These are phyloP conservation scores for Coccinonectria pachysandricola DNA, from an alignment of 2,329 filamentous ascomycete genomes.

Conservation along the genomic window DNA sequence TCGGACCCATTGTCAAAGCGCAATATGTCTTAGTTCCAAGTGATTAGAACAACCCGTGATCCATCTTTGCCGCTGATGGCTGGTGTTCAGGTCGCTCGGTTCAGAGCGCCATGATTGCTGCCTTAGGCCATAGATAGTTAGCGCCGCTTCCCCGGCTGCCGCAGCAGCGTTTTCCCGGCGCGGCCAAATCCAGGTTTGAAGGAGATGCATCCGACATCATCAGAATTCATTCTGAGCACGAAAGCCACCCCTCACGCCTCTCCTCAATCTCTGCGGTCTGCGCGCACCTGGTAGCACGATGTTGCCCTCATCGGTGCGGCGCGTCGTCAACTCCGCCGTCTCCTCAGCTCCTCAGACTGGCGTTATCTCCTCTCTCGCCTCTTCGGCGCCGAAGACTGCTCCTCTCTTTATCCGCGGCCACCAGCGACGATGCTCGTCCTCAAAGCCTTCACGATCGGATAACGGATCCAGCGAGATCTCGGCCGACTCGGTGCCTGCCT, in stretches of 20 bases:
- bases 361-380: slow-evolving; percentile 32
- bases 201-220: slow-evolving; percentile 23
- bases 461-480: slow-evolving; percentile 43
- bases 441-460: slow-evolving; percentile 52
- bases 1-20: too few species aligned
- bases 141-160: slow-evolving; percentile 13
- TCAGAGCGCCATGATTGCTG: slow-evolving; percentile 23
- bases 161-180: slow-evolving; percentile 25
- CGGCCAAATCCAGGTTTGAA: slow-evolving; percentile 28
- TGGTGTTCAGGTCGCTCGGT: neutral
- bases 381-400: slow-evolving; percentile 29
- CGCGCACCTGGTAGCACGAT: slow-evolving; percentile 28
- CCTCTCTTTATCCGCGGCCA: slow-evolving; percentile 31
- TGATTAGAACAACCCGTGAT: too few species aligned
- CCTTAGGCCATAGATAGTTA: slow-evolving; percentile 27
- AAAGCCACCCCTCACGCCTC: slow-evolving; percentile 10
- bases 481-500: slow-evolving; percentile 39
- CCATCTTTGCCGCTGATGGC: neutral
- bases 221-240: slow-evolving; percentile 22
- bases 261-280: slow-evolving; percentile 8
- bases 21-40: too few species aligned
- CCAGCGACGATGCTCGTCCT: slow-evolving; percentile 49
- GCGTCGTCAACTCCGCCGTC: slow-evolving; percentile 38
- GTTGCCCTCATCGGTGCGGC: slow-evolving; percentile 47
- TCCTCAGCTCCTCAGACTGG: slow-evolving; percentile 34